Evolutionary conservation across 177 flowering plant genomes (phyloP).

Genomic region (Vitis hybrid): DNA sequence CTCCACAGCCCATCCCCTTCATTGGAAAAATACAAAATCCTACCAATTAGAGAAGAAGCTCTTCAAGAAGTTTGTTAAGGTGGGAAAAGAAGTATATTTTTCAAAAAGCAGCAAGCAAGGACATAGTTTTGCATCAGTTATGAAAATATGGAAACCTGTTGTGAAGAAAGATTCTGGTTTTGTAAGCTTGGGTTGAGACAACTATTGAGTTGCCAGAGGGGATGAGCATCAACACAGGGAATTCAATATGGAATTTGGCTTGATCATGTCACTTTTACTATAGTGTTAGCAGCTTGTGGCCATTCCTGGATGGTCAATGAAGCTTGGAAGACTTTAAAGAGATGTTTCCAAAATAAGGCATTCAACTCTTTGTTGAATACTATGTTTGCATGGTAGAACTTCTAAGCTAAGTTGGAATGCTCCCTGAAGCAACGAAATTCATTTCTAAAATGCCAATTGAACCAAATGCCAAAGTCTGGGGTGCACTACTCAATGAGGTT

Average conservation of each 20-base stretch:
- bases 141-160: slow-evolving; percentile 55
- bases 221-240: too few relatives aligned
- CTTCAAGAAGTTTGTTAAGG: slow-evolving; percentile 7
- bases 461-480: slow-evolving; percentile 80
- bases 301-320: slow-evolving; percentile 69
- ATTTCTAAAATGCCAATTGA: slow-evolving; percentile 64
- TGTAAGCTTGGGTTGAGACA: slow-evolving; percentile 1
- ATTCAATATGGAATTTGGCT: slow-evolving; percentile 39
- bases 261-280: slow-evolving; percentile 71
- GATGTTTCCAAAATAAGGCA: slow-evolving; percentile 44
- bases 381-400: slow-evolving; percentile 86
- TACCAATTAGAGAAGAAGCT: too few relatives aligned
- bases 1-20: too few relatives aligned
- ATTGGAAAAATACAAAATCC: too few relatives aligned
- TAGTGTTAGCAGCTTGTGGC: slow-evolving; percentile 74
- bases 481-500: slow-evolving; percentile 77
- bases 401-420: slow-evolving; percentile 67
- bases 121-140: slow-evolving; percentile 26
- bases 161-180: slow-evolving; percentile 31
- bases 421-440: slow-evolving; percentile 62
- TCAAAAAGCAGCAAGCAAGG: slow-evolving; percentile 27
- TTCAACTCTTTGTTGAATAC: slow-evolving; percentile 64
- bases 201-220: too few relatives aligned
- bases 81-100: slow-evolving; percentile 21
- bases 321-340: slow-evolving; percentile 54